Base-by-base conservation (phyloP, 257 asterid species). In the Nyctanthes arbortristis region DNA sequence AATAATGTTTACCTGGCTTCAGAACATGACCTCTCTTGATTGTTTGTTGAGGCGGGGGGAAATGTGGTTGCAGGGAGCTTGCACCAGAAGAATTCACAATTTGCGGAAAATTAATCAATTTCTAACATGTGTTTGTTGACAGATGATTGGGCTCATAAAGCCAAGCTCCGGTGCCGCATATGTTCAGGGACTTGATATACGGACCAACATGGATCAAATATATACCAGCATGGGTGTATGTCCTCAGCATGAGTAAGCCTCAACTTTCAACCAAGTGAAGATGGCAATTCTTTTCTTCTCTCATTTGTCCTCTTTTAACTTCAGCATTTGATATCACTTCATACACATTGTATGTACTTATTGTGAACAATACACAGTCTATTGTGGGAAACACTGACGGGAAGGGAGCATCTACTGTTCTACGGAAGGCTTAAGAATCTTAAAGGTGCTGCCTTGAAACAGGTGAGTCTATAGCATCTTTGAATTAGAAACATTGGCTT, bases 151-250 rank as follows among this genome's bases (percentile, higher is more conserved):
- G 68, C 96, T 94, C 80, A 80, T 79, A 75, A 91, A 87, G 76
- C 97, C 99, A 14, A 89, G 87, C 74, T 89, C 97, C 9, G 99
- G 99, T 34, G 74, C 83, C 65, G 99, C 97, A 64, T 89, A 80
- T 76, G 95, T 90, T 45, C 77, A 91, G 69, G 99, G 95, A 70
- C 77, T 89, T 63, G 92, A 89, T 84, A 91, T 91, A 70, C 82
- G 54, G 63, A 82, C 81, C 7, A 89, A 88, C 61, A 94, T 94
- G 99, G 80, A 85, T 80, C 81, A 73, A 74, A 94, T 94, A 79
- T 91, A 94, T 74, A 88, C 96, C 71, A 94, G 93, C 88, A 94
- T 94, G 99, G 99, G 99, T 61, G 99, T 94, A 8, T 94, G 99
- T 72, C 97, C 97, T 18, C 99, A 94, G 81, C 97, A 94, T 32